Base-by-base conservation (phyloP, 768 basidiomycete species). In the Epithele typhae region DNA sequence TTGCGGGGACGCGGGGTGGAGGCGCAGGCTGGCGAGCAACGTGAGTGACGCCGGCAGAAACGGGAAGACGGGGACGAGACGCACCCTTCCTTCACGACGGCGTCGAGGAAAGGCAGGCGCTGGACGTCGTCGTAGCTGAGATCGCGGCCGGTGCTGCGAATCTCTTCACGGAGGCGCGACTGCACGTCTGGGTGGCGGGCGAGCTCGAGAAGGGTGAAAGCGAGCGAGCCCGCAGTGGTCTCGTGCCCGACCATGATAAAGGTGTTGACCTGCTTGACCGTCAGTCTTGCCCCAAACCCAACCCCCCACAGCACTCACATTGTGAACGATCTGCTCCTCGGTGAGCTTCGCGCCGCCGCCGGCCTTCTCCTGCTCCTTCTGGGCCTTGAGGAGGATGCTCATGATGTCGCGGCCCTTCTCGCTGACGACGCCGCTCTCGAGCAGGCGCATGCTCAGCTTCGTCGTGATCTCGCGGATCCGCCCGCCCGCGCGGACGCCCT, bases 161-260 rank as follows among this genome's bases (percentile, higher is more conserved):
- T 46, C 52, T 75, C 73, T 5, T 66, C 60, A 10, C 71, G 68
- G 0, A 75, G 63, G 17, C 56, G 53, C 24, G 63, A 39, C 61
- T 74, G 74, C 34, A 66, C 48, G 8, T 62, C 64, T 1, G 66
- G 68, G 37, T 70, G 49, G 21, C 61, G 59, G 7, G 73, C 70
- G 14, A 74, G 61, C 51, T 68, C 64, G 45, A 64, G 64, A 7
- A 76, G 53, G 3, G 68, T 65, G 56, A 69, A 71, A 35, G 49
- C 56, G 27, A 72, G 45, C 38, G 67, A 62, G 40, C 59, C 61
- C 3, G 68, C 60, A 12, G 70, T 71, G 3, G 73, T 73, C 52
- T 74, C 72, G 57, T 71, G 69, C 25, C 72, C 71, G 18, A 64
- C 70, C 59, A 72, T 62, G 6, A 63, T 60, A 50, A 71, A 67